These are phyloP conservation scores for Amyloporia xantha DNA, from an alignment of 768 basidiomycete genomes.

Conservation along the genomic window DNA sequence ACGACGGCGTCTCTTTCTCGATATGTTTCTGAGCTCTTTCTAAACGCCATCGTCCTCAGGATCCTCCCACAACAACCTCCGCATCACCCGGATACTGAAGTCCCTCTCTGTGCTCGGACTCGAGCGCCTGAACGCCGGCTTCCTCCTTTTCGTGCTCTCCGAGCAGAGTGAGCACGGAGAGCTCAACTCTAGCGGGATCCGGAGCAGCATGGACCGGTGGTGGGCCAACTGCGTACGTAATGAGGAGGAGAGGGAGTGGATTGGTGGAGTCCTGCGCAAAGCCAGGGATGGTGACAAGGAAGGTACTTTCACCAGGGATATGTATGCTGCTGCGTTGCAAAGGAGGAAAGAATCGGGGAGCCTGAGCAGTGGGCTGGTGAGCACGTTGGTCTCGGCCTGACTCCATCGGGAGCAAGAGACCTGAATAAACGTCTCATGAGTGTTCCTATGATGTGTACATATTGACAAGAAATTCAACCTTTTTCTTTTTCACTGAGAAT, in stretches of 20 bases:
- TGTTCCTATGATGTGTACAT: too few species aligned
- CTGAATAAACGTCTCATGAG: too few species aligned
- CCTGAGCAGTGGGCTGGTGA: too few species aligned
- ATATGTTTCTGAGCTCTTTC: too few species aligned
- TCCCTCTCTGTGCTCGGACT: conserved; percentile 66
- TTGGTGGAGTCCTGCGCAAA: conserved; percentile 41
- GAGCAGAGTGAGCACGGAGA: conserved; percentile 58
- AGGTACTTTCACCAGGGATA: conserved; percentile 48
- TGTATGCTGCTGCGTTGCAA: conserved; percentile 45
- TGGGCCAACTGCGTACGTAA: conserved; percentile 71
- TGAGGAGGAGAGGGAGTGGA: conserved; percentile 50
- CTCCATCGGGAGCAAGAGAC: too few species aligned
- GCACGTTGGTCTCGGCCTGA: too few species aligned
- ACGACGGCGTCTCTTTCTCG: too few species aligned
- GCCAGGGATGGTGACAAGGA: conserved; percentile 35
- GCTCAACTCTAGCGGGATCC: conserved; percentile 42
- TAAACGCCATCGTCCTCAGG: conserved; percentile 28
- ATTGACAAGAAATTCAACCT: too few species aligned
- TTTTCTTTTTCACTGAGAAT: too few species aligned
- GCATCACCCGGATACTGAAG: conserved; percentile 73
- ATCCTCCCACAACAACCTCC: conserved; percentile 68
- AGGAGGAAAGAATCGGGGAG: neutral
- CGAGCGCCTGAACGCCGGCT: conserved; percentile 57
- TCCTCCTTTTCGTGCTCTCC: conserved; percentile 60
- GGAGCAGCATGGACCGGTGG: conserved; percentile 68